A percentile compares a stretch with the other conserved stretches of the same genome.
These are phyloP conservation scores for Phialophora chinensis DNA, from an alignment of 2,329 filamentous ascomycete genomes.

Conservation along the genomic window DNA sequence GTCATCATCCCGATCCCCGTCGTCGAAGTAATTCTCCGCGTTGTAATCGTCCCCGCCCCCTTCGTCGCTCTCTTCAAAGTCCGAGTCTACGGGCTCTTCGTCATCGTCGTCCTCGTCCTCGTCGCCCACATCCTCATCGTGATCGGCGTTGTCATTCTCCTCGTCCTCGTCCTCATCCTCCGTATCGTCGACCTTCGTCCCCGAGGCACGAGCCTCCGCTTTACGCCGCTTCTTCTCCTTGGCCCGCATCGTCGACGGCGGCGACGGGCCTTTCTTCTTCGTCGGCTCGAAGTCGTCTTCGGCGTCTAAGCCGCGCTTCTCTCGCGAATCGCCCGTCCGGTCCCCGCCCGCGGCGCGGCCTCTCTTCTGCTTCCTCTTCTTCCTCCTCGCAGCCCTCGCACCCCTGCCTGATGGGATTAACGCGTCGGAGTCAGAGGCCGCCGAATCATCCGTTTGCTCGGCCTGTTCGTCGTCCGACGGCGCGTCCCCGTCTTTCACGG, in stretches of 20 bases:
- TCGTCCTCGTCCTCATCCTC: slow-evolving; percentile 50
- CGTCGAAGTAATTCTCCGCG: slow-evolving; percentile 69
- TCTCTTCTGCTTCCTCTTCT: not conserved
- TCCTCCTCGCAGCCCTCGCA: slow-evolving; percentile 26
- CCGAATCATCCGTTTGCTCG: slow-evolving; percentile 33
- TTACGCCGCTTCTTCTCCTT: slow-evolving; percentile 22
- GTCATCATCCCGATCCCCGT: slow-evolving; percentile 61
- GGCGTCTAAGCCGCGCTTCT: slow-evolving; percentile 45
- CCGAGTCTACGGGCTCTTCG: slow-evolving; percentile 62
- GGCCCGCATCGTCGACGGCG: slow-evolving; percentile 24
- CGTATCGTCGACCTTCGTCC: slow-evolving; percentile 42
- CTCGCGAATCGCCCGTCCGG: slow-evolving; percentile 26
- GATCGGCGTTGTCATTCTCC: slow-evolving; percentile 48
- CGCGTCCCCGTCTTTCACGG: slow-evolving; percentile 3
- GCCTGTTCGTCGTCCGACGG: slow-evolving; percentile 46
- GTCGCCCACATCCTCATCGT: slow-evolving; percentile 45
- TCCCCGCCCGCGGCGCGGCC: slow-evolving; percentile 17
- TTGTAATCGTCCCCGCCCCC: slow-evolving; percentile 67
- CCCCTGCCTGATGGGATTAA: slow-evolving; percentile 26
- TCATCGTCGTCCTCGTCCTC: slow-evolving; percentile 54
- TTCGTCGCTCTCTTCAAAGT: slow-evolving; percentile 66
- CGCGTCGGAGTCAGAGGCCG: slow-evolving; percentile 28
- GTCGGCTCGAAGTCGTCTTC: slow-evolving; percentile 46
- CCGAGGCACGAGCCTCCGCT: slow-evolving; percentile 27
- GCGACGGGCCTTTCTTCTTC: slow-evolving; percentile 45